A percentile compares a stretch with the other conserved stretches of the same genome.
Conservation (phyloP, 345 rosid species). For the Cardiospermum halicacabum region DNA sequence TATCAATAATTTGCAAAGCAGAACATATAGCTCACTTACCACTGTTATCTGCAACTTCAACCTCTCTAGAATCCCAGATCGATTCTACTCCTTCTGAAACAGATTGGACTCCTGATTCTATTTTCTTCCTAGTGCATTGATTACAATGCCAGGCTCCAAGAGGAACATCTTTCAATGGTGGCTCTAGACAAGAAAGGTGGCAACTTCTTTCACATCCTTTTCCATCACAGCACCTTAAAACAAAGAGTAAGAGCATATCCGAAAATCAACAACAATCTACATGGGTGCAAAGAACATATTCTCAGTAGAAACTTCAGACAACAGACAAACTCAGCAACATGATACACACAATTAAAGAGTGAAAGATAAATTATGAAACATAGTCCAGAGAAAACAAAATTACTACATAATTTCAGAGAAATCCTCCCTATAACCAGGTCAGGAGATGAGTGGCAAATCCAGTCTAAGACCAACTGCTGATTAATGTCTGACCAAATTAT, state of each 20-base stretch:
- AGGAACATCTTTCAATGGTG: slow-evolving; percentile 33
- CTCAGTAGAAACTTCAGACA: neutral
- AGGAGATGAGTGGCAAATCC: neutral
- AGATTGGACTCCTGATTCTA: slow-evolving; percentile 34
- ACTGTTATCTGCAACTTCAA: slow-evolving; percentile 20
- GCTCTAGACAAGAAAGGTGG: slow-evolving; percentile 47
- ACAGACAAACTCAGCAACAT: neutral
- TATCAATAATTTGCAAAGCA: neutral
- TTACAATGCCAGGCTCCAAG: slow-evolving; percentile 49
- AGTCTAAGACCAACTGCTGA: neutral
- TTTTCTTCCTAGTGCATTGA: slow-evolving; percentile 40
- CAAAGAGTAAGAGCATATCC: neutral
- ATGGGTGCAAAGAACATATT: neutral
- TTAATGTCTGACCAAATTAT: neutral
- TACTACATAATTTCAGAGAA: neutral
- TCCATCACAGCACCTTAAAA: slow-evolving; percentile 51
- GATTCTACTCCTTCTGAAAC: slow-evolving; percentile 51
- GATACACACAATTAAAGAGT: neutral
- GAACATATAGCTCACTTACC: slow-evolving; percentile 30
- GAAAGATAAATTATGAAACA: neutral
- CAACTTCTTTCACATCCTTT: slow-evolving; percentile 40
- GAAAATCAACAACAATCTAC: neutral
- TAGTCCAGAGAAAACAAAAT: neutral
- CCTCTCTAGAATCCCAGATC: slow-evolving; percentile 44
- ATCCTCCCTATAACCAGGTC: neutral